phyloP scores from a whole-genome alignment of 2,329 filamentous ascomycete genomes.

The Diaporthe citri region DNA sequence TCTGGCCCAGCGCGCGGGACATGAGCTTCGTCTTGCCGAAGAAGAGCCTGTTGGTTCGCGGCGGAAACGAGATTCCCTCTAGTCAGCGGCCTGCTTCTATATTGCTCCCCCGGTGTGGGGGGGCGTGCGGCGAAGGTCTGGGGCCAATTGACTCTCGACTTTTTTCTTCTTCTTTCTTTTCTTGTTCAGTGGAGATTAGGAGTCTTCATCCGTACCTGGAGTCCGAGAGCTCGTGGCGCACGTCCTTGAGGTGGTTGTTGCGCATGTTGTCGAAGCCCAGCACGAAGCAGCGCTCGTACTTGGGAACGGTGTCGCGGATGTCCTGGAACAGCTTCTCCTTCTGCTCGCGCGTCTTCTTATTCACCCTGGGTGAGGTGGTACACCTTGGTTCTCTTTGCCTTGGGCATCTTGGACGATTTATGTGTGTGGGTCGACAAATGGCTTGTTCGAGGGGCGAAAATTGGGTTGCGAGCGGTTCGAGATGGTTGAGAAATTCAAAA shows the following conservation, averaged over 20 bases:
- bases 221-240: constrained; percentile 86
- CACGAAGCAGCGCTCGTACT: constrained; percentile 93
- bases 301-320: constrained; percentile 85
- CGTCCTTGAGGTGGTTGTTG: constrained; percentile 94
- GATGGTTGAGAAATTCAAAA: constrained; percentile 25
- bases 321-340: constrained; percentile 89
- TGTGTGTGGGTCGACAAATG: neutral
- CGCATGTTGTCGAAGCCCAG: constrained; percentile 98
- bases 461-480: neutral
- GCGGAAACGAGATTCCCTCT: neutral
- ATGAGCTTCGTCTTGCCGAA: constrained; percentile 99
- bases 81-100: constrained; percentile 31
- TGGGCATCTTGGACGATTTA: constrained; percentile 77
- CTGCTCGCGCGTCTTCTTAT: constrained; percentile 94
- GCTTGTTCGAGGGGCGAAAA: neutral
- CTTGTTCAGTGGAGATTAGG: neutral
- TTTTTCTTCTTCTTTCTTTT: neutral
- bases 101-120: neutral
- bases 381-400: constrained; percentile 92
- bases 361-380: constrained; percentile 92
- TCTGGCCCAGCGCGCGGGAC: constrained; percentile 90
- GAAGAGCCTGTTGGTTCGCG: constrained; percentile 76
- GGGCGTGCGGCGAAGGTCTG: constrained; percentile 24
- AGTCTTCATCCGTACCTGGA: constrained; percentile 72
- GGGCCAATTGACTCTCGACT: constrained; percentile 6